A percentile compares a stretch with the other conserved stretches of the same genome.
These are phyloP conservation scores for Lipomyces orientalis DNA, from an alignment of 805 yeast genomes.

Conservation along the genomic window DNA sequence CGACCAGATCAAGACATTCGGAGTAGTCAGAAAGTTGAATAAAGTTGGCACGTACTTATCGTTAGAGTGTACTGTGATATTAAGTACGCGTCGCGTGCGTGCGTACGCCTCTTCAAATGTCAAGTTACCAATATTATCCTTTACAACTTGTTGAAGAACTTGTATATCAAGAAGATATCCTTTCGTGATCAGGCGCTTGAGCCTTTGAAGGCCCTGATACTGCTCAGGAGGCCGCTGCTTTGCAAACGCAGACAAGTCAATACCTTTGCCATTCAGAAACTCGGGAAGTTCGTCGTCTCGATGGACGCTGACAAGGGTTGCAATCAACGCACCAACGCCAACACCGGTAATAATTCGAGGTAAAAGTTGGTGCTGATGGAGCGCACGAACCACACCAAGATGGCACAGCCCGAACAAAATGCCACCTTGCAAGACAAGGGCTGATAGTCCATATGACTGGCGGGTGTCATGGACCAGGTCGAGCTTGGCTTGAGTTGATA, in stretches of 20 bases:
- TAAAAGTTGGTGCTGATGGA: slow-evolving; percentile 72
- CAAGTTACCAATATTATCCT: slow-evolving; percentile 73
- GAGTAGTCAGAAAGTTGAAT: slow-evolving; percentile 88
- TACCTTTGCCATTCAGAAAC: slow-evolving; percentile 43
- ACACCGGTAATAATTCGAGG: slow-evolving; percentile 91
- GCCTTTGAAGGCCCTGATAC: slow-evolving; percentile 16
- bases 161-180: slow-evolving; percentile 88
- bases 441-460: slow-evolving; percentile 89
- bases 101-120: slow-evolving; percentile 94
- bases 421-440: slow-evolving; percentile 91
- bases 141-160: slow-evolving; percentile 77
- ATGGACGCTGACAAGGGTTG: slow-evolving; percentile 78
- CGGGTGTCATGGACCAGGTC: slow-evolving; percentile 85
- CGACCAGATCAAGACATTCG: slow-evolving; percentile 86
- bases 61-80: slow-evolving; percentile 84
- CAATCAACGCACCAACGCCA: slow-evolving; percentile 93
- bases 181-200: slow-evolving; percentile 71
- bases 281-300: slow-evolving; percentile 65
- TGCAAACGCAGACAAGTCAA: slow-evolving; percentile 28
- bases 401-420: slow-evolving; percentile 93
- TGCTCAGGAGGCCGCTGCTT: slow-evolving; percentile 8
- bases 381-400: slow-evolving; percentile 85
- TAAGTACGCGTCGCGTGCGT: slow-evolving; percentile 76
- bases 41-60: slow-evolving; percentile 57
- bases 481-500: slow-evolving; percentile 57